A percentile compares a stretch with the other conserved stretches of the same genome.
These are phyloP conservation scores for Saturnispora galanensis DNA, from an alignment of 805 yeast species.

Conservation along the genomic window DNA sequence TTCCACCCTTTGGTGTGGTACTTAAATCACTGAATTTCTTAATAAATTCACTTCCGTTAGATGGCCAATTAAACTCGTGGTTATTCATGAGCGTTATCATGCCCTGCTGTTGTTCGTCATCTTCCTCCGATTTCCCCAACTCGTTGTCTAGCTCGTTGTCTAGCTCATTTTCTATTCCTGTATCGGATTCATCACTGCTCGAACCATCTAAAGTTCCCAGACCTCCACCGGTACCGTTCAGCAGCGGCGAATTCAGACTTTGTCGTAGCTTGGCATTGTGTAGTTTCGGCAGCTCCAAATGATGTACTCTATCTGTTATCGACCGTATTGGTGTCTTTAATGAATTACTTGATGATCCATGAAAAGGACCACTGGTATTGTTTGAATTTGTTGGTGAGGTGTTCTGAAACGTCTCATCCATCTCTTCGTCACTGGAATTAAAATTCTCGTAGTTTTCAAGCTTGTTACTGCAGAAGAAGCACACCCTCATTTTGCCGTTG, in stretches of 20 bases:
- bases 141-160: background rate
- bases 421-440: conserved; percentile 51
- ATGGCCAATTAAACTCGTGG: conserved; percentile 25
- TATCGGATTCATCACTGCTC: too few relatives aligned
- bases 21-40: background rate
- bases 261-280: conserved; percentile 6
- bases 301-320: background rate
- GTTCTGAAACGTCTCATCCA: conserved; percentile 5
- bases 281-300: conserved; percentile 2
- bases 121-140: background rate
- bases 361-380: background rate
- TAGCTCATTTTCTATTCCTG: too few relatives aligned
- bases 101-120: conserved; percentile 8
- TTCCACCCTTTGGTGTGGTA: background rate
- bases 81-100: conserved; percentile 25
- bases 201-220: too few relatives aligned
- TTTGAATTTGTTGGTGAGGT: conserved; percentile 1
- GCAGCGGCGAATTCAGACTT: conserved; percentile 2
- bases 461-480: conserved; percentile 57
- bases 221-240: too few relatives aligned
- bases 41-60: conserved; percentile 8
- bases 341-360: background rate
- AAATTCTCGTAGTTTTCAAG: conserved; percentile 56
- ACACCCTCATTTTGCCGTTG: conserved; percentile 65
- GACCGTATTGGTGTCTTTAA: background rate